These are phyloP conservation scores for Tylopilus cervinicoccineus DNA, from an alignment of 768 basidiomycete genomes.

Conservation along the genomic window DNA sequence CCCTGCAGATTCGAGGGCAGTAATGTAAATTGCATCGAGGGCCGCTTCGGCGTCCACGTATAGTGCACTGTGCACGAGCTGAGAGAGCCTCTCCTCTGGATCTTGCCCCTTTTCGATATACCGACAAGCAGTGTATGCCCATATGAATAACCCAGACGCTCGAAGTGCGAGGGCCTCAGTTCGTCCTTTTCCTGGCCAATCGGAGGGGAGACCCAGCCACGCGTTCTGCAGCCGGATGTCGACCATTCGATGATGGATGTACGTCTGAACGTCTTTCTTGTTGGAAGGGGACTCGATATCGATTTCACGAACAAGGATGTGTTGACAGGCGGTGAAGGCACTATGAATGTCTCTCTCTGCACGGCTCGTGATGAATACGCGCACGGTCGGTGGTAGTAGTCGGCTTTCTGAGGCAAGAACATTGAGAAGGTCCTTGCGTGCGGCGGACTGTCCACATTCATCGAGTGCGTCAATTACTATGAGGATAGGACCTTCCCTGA, in stretches of 20 bases:
- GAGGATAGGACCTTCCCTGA: slow-evolving; percentile 26
- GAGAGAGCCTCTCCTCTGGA: slow-evolving; percentile 27
- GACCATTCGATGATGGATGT: slow-evolving; percentile 24
- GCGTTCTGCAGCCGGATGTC: slow-evolving; percentile 26
- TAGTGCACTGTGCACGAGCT: slow-evolving; percentile 19
- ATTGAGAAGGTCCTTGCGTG: slow-evolving; percentile 27
- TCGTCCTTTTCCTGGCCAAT: slow-evolving; percentile 28
- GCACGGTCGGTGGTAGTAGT: slow-evolving; percentile 21
- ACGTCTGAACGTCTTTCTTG: slow-evolving; percentile 23
- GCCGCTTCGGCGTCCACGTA: slow-evolving; percentile 26
- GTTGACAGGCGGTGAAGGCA: slow-evolving; percentile 6
- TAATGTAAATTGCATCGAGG: slow-evolving; percentile 27
- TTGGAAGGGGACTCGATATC: slow-evolving; percentile 26
- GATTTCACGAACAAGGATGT: slow-evolving; percentile 20
- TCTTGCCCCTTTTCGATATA: slow-evolving; percentile 31
- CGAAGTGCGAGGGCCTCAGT: slow-evolving; percentile 20
- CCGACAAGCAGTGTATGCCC: slow-evolving; percentile 32
- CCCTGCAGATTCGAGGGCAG: slow-evolving; percentile 29
- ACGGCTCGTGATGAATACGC: slow-evolving; percentile 32
- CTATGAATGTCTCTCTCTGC: slow-evolving; percentile 27
- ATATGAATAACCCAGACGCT: slow-evolving; percentile 32
- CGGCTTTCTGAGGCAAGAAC: slow-evolving; percentile 24
- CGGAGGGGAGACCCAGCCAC: slow-evolving; percentile 21
- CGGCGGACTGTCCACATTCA: slow-evolving; percentile 26
- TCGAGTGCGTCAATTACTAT: slow-evolving; percentile 36